Evolutionary conservation across 2,329 filamentous ascomycete genomes (phyloP).

Genomic region (Fusarium piperis): DNA sequence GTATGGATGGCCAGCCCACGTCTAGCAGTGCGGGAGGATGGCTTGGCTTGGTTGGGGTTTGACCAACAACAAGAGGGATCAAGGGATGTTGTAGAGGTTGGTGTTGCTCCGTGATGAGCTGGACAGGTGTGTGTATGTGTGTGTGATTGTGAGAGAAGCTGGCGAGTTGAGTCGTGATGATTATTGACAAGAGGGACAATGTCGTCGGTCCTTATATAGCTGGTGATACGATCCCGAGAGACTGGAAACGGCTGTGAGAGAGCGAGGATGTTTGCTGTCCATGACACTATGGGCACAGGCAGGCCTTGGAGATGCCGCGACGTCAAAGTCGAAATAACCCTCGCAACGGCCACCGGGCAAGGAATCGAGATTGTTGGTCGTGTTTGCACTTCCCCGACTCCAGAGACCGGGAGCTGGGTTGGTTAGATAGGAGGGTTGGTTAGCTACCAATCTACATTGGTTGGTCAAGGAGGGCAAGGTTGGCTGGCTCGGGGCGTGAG

Average conservation of each 20-base stretch:
- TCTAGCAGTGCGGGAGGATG: constrained; percentile 5
- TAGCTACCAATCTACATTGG: constrained; percentile 32
- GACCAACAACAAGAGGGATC: not conserved
- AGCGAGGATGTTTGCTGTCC: constrained; percentile 42
- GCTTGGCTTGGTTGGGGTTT: not conserved
- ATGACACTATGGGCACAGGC: constrained; percentile 40
- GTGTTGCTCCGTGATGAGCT: not conserved
- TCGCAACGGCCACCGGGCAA: constrained; percentile 35
- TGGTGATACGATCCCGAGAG: constrained; percentile 40
- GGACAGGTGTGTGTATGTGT: not conserved
- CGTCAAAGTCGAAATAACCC: constrained; percentile 43
- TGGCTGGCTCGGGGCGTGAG: constrained; percentile 35
- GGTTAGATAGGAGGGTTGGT: constrained; percentile 40
- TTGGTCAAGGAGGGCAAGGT: constrained; percentile 27
- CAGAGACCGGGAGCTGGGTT: constrained; percentile 37
- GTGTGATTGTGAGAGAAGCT: constrained; percentile 14
- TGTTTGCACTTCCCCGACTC: constrained; percentile 32
- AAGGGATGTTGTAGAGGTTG: not conserved
- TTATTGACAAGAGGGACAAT: constrained; percentile 26
- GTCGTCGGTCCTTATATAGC: constrained; percentile 42
- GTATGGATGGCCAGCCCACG: constrained; percentile 5
- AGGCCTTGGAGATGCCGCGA: constrained; percentile 38
- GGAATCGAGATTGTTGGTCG: constrained; percentile 40
- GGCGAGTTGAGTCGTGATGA: constrained; percentile 32
- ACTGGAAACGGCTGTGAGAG: constrained; percentile 34